Base-by-base conservation (phyloP, 2,329 filamentous ascomycete species). In the Coniochaeta sp. region DNA sequence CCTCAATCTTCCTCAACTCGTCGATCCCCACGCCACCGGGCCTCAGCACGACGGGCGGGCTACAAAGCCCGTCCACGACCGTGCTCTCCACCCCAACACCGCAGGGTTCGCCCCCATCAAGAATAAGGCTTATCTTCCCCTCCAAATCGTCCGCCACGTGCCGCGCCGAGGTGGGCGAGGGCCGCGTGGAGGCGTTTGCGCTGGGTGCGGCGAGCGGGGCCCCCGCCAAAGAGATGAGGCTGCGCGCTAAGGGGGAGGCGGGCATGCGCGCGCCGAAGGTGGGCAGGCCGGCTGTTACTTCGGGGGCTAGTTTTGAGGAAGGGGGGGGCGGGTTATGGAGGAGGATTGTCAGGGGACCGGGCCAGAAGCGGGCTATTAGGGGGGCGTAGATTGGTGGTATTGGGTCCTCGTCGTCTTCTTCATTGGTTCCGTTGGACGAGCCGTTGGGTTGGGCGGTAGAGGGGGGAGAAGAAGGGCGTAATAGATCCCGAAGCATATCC, bases 261-360 rank as follows among this genome's bases (percentile, higher is more conserved):
- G 94, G 94, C 83, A 99, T 94, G 31, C 94, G 85, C 32, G 84
- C 91, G 48, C 91, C 94, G 68, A 99, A 96, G 0, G 89, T 95
- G 8, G 75, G 65, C 27, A 96, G 78, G 0, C 86, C 87, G 1
- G 92, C 90, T 3, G 94, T 97, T 10, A 97, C 92, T 68, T 96
- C 90, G n/a, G 88, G 83, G 0, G 92, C 91, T 6, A 99, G 77
- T 13, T 77, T 76, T 1, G 87, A 88, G 9, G 10, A n/a, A n/a
- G n/a, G n/a, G n/a, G n/a, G 71, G n/a, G 71, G 60, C 1, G 89
- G 87, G 49, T 89, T 86, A 0, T 87, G 89, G 6, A 99, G 77
- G 42, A 99, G 78, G 56, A 99, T 91, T 0, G 94, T 99, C 50
- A 99, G 70, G 1, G 94, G 91, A 0, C 94, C 94, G 0, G 94